phyloP scores from a whole-genome alignment of 2,329 filamentous ascomycete species.

The Falciphora oryzae region DNA sequence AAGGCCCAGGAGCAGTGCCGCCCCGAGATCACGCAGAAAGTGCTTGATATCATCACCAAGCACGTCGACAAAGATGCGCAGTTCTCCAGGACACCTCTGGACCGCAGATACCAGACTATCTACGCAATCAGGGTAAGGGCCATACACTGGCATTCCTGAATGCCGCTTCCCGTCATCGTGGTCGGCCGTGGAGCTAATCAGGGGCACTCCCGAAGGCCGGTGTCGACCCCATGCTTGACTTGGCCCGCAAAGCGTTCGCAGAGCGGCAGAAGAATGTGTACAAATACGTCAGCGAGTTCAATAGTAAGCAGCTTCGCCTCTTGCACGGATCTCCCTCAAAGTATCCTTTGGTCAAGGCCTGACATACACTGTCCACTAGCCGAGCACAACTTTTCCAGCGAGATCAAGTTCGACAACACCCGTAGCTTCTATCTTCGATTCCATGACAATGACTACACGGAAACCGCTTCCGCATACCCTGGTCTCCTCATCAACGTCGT shows the following conservation, averaged over 20 bases:
- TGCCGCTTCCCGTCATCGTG: conserved; percentile 13
- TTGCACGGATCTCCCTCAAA: no score
- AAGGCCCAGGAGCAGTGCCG: conserved; percentile 66
- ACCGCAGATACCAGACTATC: conserved; percentile 81
- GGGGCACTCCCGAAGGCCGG: conserved; percentile 49
- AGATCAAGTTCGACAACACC: conserved; percentile 68
- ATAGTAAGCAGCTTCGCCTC: conserved; percentile 38
- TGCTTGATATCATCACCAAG: conserved; percentile 59
- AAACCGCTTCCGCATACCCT: conserved; percentile 24
- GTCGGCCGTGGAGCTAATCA: conserved; percentile 8
- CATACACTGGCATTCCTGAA: background rate
- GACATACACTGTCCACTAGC: conserved; percentile 28
- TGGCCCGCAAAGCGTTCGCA: conserved; percentile 83
- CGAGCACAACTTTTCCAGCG: conserved; percentile 51
- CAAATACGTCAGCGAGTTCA: conserved; percentile 51
- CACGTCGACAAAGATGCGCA: conserved; percentile 76
- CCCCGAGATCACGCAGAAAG: conserved; percentile 52
- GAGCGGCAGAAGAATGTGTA: conserved; percentile 71
- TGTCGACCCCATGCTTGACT: conserved; percentile 79
- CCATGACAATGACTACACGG: conserved; percentile 54
- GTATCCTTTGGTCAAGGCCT: background rate
- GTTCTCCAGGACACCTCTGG: conserved; percentile 72
- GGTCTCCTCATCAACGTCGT: conserved; percentile 66
- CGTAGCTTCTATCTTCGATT: conserved; percentile 78
- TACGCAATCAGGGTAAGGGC: conserved; percentile 73